Evolutionary conservation across 257 asterid species (phyloP).

Genomic region (Ocimum tenuiflorum): DNA sequence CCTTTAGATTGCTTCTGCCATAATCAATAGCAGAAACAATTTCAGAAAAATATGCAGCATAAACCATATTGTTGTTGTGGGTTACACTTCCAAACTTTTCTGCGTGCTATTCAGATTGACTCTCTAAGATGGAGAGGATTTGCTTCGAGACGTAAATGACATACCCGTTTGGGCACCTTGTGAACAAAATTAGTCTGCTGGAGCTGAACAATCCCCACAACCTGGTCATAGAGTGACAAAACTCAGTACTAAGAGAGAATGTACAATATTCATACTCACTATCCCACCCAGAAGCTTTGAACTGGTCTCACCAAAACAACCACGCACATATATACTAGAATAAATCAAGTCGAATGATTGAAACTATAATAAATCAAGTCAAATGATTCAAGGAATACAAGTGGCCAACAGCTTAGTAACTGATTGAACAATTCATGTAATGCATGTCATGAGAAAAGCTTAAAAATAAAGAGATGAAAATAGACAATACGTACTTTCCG

Average conservation of each 20-base stretch:
- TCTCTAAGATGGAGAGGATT: not conserved
- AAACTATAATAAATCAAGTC: too few species aligned
- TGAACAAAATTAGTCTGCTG: conserved; percentile 63
- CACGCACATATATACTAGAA: not conserved
- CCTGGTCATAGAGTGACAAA: conserved; percentile 37
- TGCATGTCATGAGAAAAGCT: not conserved
- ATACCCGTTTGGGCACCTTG: conserved; percentile 73
- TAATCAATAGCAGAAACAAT: not conserved
- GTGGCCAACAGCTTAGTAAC: too few species aligned
- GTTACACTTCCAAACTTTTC: not conserved
- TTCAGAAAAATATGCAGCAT: not conserved
- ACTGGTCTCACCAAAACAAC: not conserved
- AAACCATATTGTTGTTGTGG: not conserved
- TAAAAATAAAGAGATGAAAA: not conserved
- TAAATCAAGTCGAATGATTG: too few species aligned
- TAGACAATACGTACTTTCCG: conserved; percentile 44
- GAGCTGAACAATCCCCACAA: conserved; percentile 51
- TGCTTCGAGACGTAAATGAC: conserved; percentile 14
- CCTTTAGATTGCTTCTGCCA: not conserved
- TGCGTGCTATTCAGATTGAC: not conserved
- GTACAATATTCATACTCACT: not conserved
- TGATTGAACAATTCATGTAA: not conserved
- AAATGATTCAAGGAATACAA: too few species aligned
- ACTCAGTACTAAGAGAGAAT: not conserved
- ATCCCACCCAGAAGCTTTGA: not conserved